phyloP scores from a whole-genome alignment of 108 stramenopile genomes.

The Epithemia pelagica region DNA sequence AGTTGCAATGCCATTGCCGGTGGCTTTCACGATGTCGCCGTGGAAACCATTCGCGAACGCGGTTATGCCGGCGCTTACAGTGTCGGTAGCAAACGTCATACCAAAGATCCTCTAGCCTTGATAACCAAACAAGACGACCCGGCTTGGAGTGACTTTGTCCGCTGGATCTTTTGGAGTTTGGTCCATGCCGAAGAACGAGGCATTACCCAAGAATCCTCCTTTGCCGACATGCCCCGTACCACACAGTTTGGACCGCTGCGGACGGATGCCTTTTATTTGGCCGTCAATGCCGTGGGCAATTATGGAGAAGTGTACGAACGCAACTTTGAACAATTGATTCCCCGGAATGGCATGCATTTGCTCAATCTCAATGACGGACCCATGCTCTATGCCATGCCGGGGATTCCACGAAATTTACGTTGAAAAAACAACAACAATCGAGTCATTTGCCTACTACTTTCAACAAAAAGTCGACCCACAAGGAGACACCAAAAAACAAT shows the following conservation, averaged over 20 bases:
- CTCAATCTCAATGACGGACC: not conserved
- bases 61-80: conserved; percentile 21
- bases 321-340: not conserved
- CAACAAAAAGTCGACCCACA: not conserved
- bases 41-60: conserved; percentile 8
- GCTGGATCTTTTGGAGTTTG: conserved; percentile 33
- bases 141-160: conserved; percentile 39
- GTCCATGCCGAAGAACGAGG: conserved; percentile 41
- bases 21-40: conserved; percentile 11
- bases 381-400: not conserved
- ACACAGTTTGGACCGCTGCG: conserved; percentile 16
- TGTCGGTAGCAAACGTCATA: conserved; percentile 14
- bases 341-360: conserved; percentile 10
- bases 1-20: conserved; percentile 30
- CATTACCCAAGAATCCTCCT: conserved; percentile 14
- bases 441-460: not conserved
- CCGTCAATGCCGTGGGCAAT: conserved; percentile 35
- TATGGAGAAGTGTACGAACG: conserved; percentile 20
- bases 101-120: conserved; percentile 29
- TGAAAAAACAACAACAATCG: not conserved
- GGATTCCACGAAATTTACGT: not conserved
- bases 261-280: conserved; percentile 23
- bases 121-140: conserved; percentile 40
- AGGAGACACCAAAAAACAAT: not conserved
- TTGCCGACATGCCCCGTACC: conserved; percentile 24